A percentile compares a stretch with the other conserved stretches of the same genome.
These are phyloP conservation scores for Zea mays DNA, from an alignment of 176 grass and related monocot species.

Conservation along the genomic window Zm-B73-REFERENCE-NAM-5.0 NC_050098.1:210911501-210912000, in stretches of 20 bases:
- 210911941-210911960: constrained; percentile 89
- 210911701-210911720: constrained; percentile 53
- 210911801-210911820: constrained; percentile 63
- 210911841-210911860: constrained; percentile 69
- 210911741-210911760: constrained; percentile 73
- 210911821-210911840: constrained; percentile 73
- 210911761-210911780: constrained; percentile 70
- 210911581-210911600: constrained; percentile 83
- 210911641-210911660: constrained; percentile 93
- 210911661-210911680: constrained; percentile 82
- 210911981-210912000: constrained; percentile 69
- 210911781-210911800: constrained; percentile 90
- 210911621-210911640: constrained; percentile 94
- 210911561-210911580: constrained; percentile 98
- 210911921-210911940: constrained; percentile 72
- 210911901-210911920: constrained; percentile 96
- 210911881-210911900: constrained; percentile 99
- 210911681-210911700: constrained; percentile 59
- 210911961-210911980: constrained; percentile 80
- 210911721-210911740: constrained; percentile 72
- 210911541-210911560: constrained; percentile 83
- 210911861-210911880: constrained; percentile 91
- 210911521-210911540: constrained; percentile 77
- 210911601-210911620: constrained; percentile 92
- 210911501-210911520: constrained; percentile 96